Conservation (phyloP, 768 basidiomycete species). For the Suillus spraguei region DNA sequence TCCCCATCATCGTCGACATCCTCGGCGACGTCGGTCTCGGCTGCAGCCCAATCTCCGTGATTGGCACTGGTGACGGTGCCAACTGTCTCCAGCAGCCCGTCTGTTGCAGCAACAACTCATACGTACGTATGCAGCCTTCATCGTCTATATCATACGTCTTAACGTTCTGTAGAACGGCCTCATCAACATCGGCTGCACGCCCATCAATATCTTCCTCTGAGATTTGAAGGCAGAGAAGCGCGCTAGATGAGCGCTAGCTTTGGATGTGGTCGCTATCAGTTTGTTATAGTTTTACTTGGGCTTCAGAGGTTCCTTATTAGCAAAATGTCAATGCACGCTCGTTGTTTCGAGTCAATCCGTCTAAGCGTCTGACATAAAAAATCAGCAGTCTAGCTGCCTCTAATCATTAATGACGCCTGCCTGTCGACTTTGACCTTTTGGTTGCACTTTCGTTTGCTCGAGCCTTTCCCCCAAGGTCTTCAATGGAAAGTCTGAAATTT, state of each 20-base stretch:
- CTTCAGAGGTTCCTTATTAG: neutral
- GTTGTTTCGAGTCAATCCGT: neutral
- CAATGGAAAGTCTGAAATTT: neutral
- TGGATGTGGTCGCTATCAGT: slow-evolving; percentile 1
- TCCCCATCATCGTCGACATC: slow-evolving; percentile 19
- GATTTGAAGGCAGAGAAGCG: neutral
- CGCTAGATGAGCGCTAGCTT: slow-evolving; percentile 1
- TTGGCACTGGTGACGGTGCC: slow-evolving; percentile 23
- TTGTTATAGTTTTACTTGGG: neutral
- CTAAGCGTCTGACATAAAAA: neutral
- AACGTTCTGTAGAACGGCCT: slow-evolving; percentile 11
- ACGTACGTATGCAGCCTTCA: slow-evolving; percentile 18
- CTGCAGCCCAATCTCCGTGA: slow-evolving; percentile 25
- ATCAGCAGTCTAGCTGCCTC: neutral
- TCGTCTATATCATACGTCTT: neutral
- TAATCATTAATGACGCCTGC: neutral
- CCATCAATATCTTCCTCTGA: slow-evolving; percentile 9
- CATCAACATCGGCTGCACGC: slow-evolving; percentile 14
- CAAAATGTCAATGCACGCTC: slow-evolving; percentile 5
- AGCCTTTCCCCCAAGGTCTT: neutral
- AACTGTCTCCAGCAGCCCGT: slow-evolving; percentile 28
- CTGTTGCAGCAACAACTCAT: slow-evolving; percentile 23
- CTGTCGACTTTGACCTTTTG: neutral
- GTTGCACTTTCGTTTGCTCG: neutral
- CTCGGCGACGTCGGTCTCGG: slow-evolving; percentile 25